Evolutionary conservation across 805 yeast species (phyloP).

Genomic region (Lipomyces anomalus): DNA sequence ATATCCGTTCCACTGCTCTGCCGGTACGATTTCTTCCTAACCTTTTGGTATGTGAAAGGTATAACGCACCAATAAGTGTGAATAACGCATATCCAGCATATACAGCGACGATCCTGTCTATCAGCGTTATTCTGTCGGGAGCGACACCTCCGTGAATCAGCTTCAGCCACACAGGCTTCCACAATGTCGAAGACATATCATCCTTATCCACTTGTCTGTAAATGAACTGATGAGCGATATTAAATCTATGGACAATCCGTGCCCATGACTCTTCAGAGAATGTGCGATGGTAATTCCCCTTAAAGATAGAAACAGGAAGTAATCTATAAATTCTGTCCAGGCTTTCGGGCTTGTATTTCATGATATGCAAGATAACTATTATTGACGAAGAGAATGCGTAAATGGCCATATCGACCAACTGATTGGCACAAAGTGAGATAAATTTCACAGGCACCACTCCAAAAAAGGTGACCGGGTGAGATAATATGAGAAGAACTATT

Average conservation of each 20-base stretch:
- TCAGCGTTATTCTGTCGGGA: slow-evolving; percentile 7
- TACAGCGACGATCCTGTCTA: slow-evolving; percentile 18
- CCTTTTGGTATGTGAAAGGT: slow-evolving; percentile 8
- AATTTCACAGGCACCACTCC: slow-evolving; percentile 8
- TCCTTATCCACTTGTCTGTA: slow-evolving; percentile 1
- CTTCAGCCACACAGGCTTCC: slow-evolving; percentile 11
- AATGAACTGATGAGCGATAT: not conserved
- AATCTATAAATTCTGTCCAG: not conserved
- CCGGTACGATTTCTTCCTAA: slow-evolving; percentile 2
- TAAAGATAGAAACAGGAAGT: not conserved
- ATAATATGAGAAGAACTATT: slow-evolving; percentile 7
- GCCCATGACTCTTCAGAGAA: slow-evolving; percentile 7
- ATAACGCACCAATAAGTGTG: slow-evolving; percentile 11
- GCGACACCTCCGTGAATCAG: slow-evolving; percentile 12
- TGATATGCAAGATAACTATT: not conserved
- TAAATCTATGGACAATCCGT: slow-evolving; percentile 5
- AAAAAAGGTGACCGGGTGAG: slow-evolving; percentile 15
- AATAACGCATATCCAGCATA: slow-evolving; percentile 18
- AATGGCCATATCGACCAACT: slow-evolving; percentile 12
- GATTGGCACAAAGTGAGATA: slow-evolving; percentile 11
- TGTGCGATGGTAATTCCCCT: not conserved
- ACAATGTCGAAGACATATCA: not conserved
- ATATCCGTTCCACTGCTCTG: slow-evolving; percentile 10
- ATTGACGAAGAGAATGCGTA: slow-evolving; percentile 3
- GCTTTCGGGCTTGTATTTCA: not conserved